Conservation (phyloP, 352 stramenopile species). For the Phytopythium vexans region DNA sequence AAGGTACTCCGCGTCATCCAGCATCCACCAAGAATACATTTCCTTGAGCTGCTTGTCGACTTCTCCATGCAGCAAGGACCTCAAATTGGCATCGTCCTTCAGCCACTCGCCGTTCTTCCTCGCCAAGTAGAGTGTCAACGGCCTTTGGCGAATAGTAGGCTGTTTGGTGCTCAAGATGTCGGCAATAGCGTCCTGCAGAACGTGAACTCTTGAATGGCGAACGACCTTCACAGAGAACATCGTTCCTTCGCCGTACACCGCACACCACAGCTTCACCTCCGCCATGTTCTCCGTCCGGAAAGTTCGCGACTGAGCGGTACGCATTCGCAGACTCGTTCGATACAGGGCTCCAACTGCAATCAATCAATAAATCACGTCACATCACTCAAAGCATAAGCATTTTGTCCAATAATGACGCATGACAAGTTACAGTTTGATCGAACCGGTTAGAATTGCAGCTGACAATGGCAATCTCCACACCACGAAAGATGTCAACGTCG, state of each 20-base stretch:
- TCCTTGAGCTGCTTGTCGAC: conserved; percentile 11
- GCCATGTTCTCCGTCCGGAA: neutral
- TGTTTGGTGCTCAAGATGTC: neutral
- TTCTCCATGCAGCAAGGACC: conserved; percentile 5
- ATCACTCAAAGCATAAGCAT: too few relatives aligned
- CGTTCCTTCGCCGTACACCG: conserved; percentile 19
- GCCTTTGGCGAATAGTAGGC: neutral
- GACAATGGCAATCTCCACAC: too few relatives aligned
- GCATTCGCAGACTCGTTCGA: too few relatives aligned
- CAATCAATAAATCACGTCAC: too few relatives aligned
- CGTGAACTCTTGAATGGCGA: conserved; percentile 13
- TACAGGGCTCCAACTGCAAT: too few relatives aligned
- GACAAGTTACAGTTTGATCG: too few relatives aligned
- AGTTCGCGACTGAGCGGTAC: too few relatives aligned
- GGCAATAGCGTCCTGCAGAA: conserved; percentile 17
- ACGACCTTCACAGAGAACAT: conserved; percentile 19
- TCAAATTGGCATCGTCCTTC: conserved; percentile 11
- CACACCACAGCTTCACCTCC: conserved; percentile 11
- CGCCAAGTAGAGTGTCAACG: conserved; percentile 20
- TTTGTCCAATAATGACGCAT: too few relatives aligned
- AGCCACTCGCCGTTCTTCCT: conserved; percentile 16
- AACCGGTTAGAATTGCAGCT: too few relatives aligned
- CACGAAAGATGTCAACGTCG: too few relatives aligned
- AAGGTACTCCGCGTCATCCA: conserved; percentile 10
- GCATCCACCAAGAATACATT: conserved; percentile 14